These are phyloP conservation scores for Euphrasia arctica DNA, from an alignment of 305 asterid genomes.

Conservation along the genomic window DNA sequence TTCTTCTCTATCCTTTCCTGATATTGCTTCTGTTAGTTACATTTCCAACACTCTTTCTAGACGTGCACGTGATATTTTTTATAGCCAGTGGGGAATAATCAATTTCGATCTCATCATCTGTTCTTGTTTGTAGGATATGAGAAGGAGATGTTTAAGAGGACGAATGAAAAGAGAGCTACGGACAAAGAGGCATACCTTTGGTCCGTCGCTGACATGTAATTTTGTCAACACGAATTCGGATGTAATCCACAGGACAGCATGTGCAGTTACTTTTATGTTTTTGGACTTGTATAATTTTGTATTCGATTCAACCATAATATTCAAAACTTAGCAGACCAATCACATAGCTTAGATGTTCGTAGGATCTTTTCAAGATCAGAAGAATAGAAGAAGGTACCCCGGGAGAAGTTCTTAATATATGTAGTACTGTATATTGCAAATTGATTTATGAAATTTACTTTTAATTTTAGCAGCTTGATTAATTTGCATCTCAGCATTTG, in stretches of 20 bases:
- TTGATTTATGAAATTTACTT: too few species aligned
- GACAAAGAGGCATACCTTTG: conserved; percentile 73
- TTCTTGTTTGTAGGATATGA: conserved; percentile 50
- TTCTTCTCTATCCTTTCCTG: neutral
- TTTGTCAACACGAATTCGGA: neutral
- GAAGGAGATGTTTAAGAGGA: conserved; percentile 58
- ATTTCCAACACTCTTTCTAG: too few species aligned
- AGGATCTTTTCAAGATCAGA: too few species aligned
- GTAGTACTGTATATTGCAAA: too few species aligned
- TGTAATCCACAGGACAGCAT: neutral
- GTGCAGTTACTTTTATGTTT: neutral
- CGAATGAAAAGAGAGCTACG: conserved; percentile 66
- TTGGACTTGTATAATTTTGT: neutral
- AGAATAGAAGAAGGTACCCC: too few species aligned
- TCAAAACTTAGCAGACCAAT: neutral
- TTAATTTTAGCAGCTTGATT: too few species aligned
- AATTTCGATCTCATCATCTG: conserved; percentile 11
- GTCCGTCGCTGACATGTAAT: conserved; percentile 85
- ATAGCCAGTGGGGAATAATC: conserved; percentile 1
- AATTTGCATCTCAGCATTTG: too few species aligned
- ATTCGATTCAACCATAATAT: neutral
- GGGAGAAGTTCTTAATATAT: too few species aligned
- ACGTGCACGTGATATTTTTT: too few species aligned
- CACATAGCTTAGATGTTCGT: too few species aligned
- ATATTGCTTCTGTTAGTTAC: neutral